A percentile compares a stretch with the other conserved stretches of the same genome.
Conservation (phyloP, 2,329 filamentous ascomycete species). For the Colletotrichum sp. region DNA sequence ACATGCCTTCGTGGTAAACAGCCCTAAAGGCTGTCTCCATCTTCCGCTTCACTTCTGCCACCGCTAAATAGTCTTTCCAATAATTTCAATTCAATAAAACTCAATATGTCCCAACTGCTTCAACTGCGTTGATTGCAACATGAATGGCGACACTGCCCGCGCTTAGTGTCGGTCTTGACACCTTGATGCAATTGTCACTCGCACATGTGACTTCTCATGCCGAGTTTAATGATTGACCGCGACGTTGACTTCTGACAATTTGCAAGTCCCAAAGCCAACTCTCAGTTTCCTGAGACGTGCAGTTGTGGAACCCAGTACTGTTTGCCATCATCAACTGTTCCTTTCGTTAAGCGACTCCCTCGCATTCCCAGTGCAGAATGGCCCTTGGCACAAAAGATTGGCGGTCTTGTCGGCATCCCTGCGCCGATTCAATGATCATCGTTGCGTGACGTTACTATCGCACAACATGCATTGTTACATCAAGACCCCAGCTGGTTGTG, state of each 20-base stretch:
- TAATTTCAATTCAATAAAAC: background rate
- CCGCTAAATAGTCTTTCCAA: background rate
- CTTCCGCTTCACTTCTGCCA: background rate
- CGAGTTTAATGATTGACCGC: background rate
- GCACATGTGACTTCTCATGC: background rate
- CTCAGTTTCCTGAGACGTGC: too few species aligned
- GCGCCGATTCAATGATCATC: background rate
- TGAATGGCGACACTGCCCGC: background rate
- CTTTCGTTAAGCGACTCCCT: too few species aligned
- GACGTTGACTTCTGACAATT: background rate
- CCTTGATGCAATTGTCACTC: rapidly evolving
- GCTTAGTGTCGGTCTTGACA: background rate
- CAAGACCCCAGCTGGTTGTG: background rate
- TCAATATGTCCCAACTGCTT: background rate
- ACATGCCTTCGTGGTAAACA: background rate
- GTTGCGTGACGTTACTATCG: background rate
- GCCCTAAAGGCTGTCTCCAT: background rate
- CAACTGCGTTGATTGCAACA: background rate
- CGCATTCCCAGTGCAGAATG: background rate
- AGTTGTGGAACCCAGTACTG: rapidly evolving
- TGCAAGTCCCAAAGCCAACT: background rate
- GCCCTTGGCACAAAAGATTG: background rate
- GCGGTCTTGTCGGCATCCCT: background rate
- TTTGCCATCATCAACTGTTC: too few species aligned
- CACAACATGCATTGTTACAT: background rate